Evolutionary conservation across 345 rosid species (phyloP).

Genomic region (Rhodamnia rubescens): DNA sequence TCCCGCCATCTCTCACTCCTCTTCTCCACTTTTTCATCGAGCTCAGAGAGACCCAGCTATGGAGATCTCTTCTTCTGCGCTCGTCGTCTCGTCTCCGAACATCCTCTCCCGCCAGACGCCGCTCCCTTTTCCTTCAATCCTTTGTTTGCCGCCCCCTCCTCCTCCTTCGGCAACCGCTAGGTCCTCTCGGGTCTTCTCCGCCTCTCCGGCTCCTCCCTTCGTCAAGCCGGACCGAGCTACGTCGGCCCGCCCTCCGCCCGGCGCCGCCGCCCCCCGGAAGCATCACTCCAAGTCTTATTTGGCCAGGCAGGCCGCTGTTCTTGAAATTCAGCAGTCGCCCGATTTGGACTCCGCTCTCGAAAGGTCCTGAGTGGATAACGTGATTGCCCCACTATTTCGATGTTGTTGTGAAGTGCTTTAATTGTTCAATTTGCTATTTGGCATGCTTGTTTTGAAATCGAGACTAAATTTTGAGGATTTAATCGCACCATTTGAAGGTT

Average conservation of each 20-base stretch:
- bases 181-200: not conserved
- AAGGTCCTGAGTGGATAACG: slow-evolving; percentile 18
- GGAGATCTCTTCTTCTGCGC: slow-evolving; percentile 23
- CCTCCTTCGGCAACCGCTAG: not conserved
- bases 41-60: slow-evolving; percentile 1
- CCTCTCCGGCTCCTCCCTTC: not conserved
- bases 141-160: slow-evolving; percentile 3
- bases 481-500: not conserved
- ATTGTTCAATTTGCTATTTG: not conserved
- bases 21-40: not conserved
- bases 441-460: not conserved
- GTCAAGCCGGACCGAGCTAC: not conserved
- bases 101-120: slow-evolving; percentile 7
- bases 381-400: not conserved
- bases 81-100: slow-evolving; percentile 9
- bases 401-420: not conserved
- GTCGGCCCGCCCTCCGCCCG: not conserved
- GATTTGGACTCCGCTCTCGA: slow-evolving; percentile 48
- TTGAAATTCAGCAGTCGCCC: slow-evolving; percentile 44
- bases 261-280: not conserved
- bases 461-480: not conserved
- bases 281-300: slow-evolving; percentile 46
- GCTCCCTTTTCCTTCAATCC: slow-evolving; percentile 13
- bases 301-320: slow-evolving; percentile 56
- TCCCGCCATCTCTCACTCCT: not conserved